Conservation (phyloP, 2,329 filamentous ascomycete species). For the Sarocladium strictum region DNA sequence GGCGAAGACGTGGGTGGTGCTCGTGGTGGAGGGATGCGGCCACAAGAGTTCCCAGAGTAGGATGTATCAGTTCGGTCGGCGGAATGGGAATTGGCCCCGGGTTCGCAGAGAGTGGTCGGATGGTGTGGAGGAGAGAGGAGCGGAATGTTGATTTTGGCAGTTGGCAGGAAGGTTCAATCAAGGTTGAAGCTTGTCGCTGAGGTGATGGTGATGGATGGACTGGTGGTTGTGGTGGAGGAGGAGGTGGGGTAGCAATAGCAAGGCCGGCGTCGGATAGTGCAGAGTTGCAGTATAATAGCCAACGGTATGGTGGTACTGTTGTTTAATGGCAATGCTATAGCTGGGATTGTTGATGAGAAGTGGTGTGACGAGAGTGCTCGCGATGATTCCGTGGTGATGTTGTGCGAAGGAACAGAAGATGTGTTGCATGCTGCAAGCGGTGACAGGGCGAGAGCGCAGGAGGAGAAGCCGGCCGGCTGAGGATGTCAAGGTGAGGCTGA, state of each 20-base stretch:
- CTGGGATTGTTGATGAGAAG: no score
- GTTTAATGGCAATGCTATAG: background rate
- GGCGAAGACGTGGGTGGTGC: background rate
- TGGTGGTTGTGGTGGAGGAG: background rate
- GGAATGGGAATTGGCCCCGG: background rate
- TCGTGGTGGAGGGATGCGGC: background rate
- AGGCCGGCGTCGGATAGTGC: background rate
- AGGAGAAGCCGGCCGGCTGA: background rate
- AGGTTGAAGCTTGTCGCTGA: conserved; percentile 3
- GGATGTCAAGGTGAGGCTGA: background rate
- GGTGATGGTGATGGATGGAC: background rate
- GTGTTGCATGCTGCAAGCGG: background rate
- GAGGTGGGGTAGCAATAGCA: conserved; percentile 6
- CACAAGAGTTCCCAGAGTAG: background rate
- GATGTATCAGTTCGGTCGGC: background rate
- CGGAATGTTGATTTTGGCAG: background rate
- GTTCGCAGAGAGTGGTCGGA: background rate
- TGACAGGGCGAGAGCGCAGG: no score
- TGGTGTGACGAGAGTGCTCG: no score
- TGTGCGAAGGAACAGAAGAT: background rate
- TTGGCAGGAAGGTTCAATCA: background rate
- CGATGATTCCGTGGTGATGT: no score
- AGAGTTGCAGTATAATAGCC: background rate
- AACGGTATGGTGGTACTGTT: background rate
- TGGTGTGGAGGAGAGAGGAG: background rate